phyloP scores from a whole-genome alignment of 306 rosid genomes.

The Casuarina cunninghamiana region DNA sequence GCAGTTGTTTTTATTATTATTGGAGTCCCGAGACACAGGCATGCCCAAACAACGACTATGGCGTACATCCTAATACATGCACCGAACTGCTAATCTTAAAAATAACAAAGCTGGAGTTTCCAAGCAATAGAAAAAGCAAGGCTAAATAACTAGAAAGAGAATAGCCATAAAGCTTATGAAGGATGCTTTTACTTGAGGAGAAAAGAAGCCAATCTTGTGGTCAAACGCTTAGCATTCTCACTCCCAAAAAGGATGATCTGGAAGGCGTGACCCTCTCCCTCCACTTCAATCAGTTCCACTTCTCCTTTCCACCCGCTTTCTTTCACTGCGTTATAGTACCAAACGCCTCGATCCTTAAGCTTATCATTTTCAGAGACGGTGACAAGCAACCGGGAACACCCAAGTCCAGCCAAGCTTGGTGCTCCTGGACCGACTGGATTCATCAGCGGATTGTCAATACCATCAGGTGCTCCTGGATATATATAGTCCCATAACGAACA shows the following conservation, averaged over 20 bases:
- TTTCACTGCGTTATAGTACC: conserved; percentile 39
- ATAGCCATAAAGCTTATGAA: no score
- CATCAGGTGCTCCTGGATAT: conserved; percentile 41
- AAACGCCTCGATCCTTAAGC: conserved; percentile 46
- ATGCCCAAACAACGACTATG: no score
- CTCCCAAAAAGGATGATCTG: conserved; percentile 36
- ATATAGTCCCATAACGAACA: conserved; percentile 32
- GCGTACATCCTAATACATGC: no score
- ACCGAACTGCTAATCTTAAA: no score
- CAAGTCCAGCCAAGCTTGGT: conserved; percentile 36
- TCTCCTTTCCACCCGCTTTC: conserved; percentile 53
- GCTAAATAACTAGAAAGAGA: not conserved
- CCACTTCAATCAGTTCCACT: conserved; percentile 31
- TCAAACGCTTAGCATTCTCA: conserved; percentile 29
- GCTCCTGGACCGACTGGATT: conserved; percentile 45
- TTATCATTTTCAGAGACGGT: conserved; percentile 43
- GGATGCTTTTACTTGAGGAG: conserved; percentile 18
- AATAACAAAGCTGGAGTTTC: not conserved
- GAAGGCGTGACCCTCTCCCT: conserved; percentile 48
- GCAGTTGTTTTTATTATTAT: no score
- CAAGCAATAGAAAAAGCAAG: not conserved
- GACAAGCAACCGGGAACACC: conserved; percentile 35
- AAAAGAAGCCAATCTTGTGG: conserved; percentile 45
- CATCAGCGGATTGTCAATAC: conserved; percentile 41
- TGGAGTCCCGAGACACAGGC: no score